These are phyloP conservation scores for Funneliformis mosseae DNA, from an alignment of 192 early-diverging fungal genomes.

Conservation along the genomic window DNA sequence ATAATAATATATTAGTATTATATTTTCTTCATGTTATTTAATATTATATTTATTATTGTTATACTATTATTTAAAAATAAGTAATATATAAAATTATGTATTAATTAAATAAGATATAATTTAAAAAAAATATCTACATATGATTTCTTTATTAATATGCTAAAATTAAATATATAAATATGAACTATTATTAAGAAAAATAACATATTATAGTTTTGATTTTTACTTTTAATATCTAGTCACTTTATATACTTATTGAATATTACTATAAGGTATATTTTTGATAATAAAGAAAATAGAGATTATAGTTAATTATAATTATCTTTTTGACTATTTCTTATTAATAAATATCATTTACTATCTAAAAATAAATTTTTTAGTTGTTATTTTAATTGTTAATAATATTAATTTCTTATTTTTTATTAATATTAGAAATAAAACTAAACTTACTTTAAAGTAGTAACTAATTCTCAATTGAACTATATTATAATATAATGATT, in stretches of 20 bases:
- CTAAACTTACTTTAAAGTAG: too few relatives aligned
- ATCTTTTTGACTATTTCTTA: not conserved
- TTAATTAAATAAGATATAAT: not conserved
- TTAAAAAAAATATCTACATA: not conserved
- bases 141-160: not conserved
- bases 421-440: too few relatives aligned
- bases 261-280: not conserved
- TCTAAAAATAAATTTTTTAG: too few relatives aligned
- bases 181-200: not conserved
- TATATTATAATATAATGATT: not conserved
- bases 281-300: not conserved
- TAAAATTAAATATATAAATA: not conserved
- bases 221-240: not conserved
- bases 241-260: not conserved
- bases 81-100: not conserved
- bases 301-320: not conserved
- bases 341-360: not conserved
- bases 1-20: too few relatives aligned
- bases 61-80: not conserved
- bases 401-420: too few relatives aligned
- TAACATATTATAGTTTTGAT: not conserved
- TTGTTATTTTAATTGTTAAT: too few relatives aligned
- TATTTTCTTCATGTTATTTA: not conserved
- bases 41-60: constrained; percentile 5
- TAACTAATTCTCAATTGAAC: not conserved